Conservation (phyloP, 1,284 basidiomycete species). For the Acaromyces ingoldii region DNA sequence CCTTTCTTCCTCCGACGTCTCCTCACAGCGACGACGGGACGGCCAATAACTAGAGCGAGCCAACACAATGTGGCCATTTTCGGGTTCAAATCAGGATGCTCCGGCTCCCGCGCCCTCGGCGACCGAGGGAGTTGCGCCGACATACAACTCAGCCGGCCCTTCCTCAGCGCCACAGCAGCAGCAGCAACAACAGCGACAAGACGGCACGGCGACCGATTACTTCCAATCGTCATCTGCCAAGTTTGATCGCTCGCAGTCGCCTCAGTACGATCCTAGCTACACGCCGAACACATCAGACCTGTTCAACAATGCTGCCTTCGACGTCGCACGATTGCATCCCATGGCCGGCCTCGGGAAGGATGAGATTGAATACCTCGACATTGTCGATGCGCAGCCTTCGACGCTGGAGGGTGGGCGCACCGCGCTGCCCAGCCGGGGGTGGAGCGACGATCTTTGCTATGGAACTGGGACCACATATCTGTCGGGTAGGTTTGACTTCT, state of each 20-base stretch:
- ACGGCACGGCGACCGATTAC: conserved; percentile 4
- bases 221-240: conserved; percentile 1
- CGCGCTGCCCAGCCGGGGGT: conserved; percentile 64
- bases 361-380: conserved; percentile 50
- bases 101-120: too few species aligned
- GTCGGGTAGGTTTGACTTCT: conserved; percentile 65
- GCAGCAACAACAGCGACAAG: background rate
- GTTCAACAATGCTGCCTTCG: conserved; percentile 4
- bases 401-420: conserved; percentile 47
- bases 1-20: too few species aligned
- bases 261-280: conserved; percentile 5
- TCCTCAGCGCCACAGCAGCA: background rate
- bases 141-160: background rate
- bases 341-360: conserved; percentile 43
- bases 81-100: background rate
- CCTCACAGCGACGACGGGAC: too few species aligned
- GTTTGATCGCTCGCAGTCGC: conserved; percentile 4
- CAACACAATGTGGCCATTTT: conserved; percentile 7
- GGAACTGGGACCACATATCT: conserved; percentile 99
- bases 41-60: too few species aligned
- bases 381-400: conserved; percentile 45
- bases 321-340: conserved; percentile 56
- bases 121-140: too few species aligned
- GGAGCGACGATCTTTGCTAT: conserved; percentile 99
- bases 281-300: conserved; percentile 4